Base-by-base conservation (phyloP, 2,329 filamentous ascomycete species). In the Emmonsiellopsis sp. region DNA sequence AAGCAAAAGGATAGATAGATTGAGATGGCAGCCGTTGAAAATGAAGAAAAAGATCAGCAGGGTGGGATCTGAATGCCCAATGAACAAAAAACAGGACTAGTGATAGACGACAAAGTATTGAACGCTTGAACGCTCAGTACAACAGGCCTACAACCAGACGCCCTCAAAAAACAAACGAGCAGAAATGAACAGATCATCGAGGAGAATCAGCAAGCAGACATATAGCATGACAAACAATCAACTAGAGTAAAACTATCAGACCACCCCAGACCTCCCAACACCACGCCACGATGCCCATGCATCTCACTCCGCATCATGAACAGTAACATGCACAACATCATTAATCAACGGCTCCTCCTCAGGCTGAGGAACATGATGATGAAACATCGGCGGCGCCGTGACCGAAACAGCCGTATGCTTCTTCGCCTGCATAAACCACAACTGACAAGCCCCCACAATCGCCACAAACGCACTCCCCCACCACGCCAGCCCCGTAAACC, bases 401-500 rank as follows among this genome's bases (percentile, higher is more conserved):
- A 77, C 65, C 5, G 65, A 67, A 4, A 69, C 68, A 5, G 61
- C 67, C 13, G 71, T 66, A 53, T 73, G 69, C 51, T 73, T 76
- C 57, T 76, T 76, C 37, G 73, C 72, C 20, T 73, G 72, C 55
- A 84, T 75, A 54, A 77, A 79, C 56, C 78, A 79, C 3, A 82
- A 67, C 61, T 85, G 82, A 8, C 78, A 59, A 5, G 75, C 76
- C 32, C 81, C 82, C 34, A 79, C 52, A 5, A 82, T 61, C 0
- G 82, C 82, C 9, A 84, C 74, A 2, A 79, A 54, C 3, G 76
- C 74, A 54, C 79, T 82, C 15, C 70, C 76, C 80, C 80, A 84
- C 80, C 81, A 84, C 2, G 82, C 79, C 43, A 85, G 65, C n/a
- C 79, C 79, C 2, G 80, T 83, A 55, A 80, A 81, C 8, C 76